Conservation (phyloP, 805 yeast genomes). For the Yarrowia deformans region DNA sequence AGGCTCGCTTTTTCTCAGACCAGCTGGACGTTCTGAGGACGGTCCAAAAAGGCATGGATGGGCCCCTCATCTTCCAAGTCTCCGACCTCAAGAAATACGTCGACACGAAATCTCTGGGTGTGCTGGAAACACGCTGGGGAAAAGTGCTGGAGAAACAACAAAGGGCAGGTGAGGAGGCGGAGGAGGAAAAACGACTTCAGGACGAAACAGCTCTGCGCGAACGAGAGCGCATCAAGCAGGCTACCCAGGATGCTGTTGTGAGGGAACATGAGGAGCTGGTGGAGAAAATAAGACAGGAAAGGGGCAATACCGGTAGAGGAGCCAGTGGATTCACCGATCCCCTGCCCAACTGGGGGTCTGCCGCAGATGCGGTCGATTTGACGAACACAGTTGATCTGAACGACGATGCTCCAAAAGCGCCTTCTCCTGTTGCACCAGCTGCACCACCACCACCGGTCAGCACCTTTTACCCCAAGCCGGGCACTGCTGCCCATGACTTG, state of each 20-base stretch:
- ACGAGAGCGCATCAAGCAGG: not conserved
- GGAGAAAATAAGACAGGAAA: not conserved
- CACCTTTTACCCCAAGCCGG: not conserved
- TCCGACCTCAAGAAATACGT: conserved; percentile 13
- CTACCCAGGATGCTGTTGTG: not conserved
- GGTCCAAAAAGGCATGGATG: conserved; percentile 18
- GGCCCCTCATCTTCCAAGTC: conserved; percentile 22
- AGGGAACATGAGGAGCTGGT: conserved; percentile 4
- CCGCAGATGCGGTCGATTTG: not conserved
- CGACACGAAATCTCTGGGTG: conserved; percentile 4
- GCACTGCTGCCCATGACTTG: not conserved
- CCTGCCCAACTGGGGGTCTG: not conserved
- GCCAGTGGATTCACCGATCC: conserved; percentile 4
- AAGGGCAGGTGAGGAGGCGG: not conserved
- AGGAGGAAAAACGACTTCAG: conserved; percentile 2
- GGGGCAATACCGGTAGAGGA: not conserved
- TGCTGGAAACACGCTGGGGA: conserved; percentile 19
- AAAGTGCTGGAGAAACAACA: conserved; percentile 3
- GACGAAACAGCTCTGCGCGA: not conserved
- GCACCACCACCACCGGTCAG: not conserved
- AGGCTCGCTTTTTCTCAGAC: conserved; percentile 3
- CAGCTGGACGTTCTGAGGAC: conserved; percentile 12
- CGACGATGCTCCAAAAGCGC: not conserved
- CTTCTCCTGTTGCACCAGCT: not conserved
- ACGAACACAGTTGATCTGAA: not conserved